phyloP scores from a whole-genome alignment of 768 basidiomycete genomes.

The Pisolithus albus region DNA sequence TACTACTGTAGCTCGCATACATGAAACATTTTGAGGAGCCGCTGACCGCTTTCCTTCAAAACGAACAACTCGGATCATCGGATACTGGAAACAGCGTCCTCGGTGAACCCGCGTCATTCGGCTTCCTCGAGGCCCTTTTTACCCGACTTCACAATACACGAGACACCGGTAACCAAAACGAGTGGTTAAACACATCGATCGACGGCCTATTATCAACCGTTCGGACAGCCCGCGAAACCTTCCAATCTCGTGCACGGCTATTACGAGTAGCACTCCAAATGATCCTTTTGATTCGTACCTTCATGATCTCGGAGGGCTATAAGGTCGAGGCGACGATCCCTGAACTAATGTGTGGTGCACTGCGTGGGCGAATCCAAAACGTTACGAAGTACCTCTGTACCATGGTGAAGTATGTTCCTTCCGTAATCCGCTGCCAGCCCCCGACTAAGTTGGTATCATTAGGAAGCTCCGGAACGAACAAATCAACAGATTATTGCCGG shows the following conservation, averaged over 20 bases:
- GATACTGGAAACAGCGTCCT: constrained; percentile 6
- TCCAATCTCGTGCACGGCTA: constrained; percentile 26
- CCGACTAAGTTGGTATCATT: constrained; percentile 12
- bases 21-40: constrained; percentile 69
- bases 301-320: constrained; percentile 39
- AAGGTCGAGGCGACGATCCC: constrained; percentile 29
- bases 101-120: constrained; percentile 14
- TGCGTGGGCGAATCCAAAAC: constrained; percentile 38
- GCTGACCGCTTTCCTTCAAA: constrained; percentile 31
- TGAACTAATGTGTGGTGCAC: constrained; percentile 38
- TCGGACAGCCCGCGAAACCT: constrained; percentile 31
- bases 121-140: constrained; percentile 35
- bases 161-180: constrained; percentile 10
- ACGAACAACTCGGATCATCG: constrained; percentile 1
- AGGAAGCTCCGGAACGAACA: constrained; percentile 38
- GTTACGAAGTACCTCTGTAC: constrained; percentile 40
- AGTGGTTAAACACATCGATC: constrained; percentile 24
- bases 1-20: constrained; percentile 43
- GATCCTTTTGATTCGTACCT: constrained; percentile 36
- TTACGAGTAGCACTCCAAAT: constrained; percentile 46
- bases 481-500: constrained; percentile 33
- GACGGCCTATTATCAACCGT: constrained; percentile 29
- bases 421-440: not conserved
- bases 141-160: constrained; percentile 27
- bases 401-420: constrained; percentile 41